Evolutionary conservation across 176 grass and related monocot species (phyloP), one percentile per base, ranked within the genome.

Genomic region (Luzula sylvatica): DNA sequence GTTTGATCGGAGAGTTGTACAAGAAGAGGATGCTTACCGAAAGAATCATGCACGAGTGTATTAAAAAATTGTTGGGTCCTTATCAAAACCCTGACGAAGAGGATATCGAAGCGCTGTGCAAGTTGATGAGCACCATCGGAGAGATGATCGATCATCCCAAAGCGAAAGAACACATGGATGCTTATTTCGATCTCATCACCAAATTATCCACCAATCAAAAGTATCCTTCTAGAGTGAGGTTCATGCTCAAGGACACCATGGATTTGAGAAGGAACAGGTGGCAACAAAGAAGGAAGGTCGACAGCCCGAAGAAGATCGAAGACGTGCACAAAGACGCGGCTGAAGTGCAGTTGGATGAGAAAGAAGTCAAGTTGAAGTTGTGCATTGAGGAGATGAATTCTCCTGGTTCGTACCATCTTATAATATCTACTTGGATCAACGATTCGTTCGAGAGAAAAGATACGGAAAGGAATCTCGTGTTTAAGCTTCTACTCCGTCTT

Each of bases 251-350:
- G 78, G 89, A 95, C 68, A 69, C 76, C 43, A 95, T 88, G 54
- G 89, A 95, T 72, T 78, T 95, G 28, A 84, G 89, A 61, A 95
- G 13, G 65, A 88, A 95, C 51, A 85, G 62, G 49, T 95, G 89
- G 89, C 89, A 95, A 32, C 80, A 95, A 53, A 83, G 89, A 45
- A 80, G 83, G 51, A 95, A 95, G 71, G 73, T 95, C 8, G 89
- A 95, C 52, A 83, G 89, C 5, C 89, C 89, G n/a, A 95, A 95
- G 73, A 95, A 95, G 66, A 95, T 95, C 27, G 89, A 95, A 46
- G 89, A 95, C 51, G 83, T 95, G 50, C 89, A 95, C 57, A 73
- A 79, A 48, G 89, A 88, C 72, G 89, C 89, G 61, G 89, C 80
- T 38, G 19, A 71, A 96, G 90, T 66, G 84, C 81, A n/a, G 41